Conservation (phyloP, 2,329 filamentous ascomycete species). For the Colletotrichum sp. region DNA sequence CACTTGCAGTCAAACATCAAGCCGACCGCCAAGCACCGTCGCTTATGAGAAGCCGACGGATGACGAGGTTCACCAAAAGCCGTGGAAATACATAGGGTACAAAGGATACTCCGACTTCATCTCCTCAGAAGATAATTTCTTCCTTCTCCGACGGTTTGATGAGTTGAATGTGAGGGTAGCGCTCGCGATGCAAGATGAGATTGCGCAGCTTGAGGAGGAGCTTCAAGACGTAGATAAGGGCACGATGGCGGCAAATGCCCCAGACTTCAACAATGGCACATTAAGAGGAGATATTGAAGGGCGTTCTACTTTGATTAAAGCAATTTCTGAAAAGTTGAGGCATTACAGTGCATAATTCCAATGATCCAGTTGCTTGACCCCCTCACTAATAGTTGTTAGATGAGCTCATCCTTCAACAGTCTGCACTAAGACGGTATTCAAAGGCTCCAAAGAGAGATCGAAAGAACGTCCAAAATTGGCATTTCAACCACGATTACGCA, state of each 20-base stretch:
- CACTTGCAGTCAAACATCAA: not conserved
- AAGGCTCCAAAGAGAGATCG: not conserved
- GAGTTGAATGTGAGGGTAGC: not conserved
- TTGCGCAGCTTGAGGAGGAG: not conserved
- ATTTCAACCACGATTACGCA: not conserved
- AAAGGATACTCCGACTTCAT: not conserved
- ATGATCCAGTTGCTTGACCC: not conserved
- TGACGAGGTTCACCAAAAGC: not conserved
- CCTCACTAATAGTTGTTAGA: not conserved
- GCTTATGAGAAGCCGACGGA: not conserved
- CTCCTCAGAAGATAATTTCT: not conserved
- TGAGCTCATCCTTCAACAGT: not conserved
- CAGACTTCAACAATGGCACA: not conserved
- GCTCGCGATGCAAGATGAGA: not conserved
- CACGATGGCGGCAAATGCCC: not conserved
- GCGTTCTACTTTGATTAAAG: not conserved
- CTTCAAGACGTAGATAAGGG: not conserved
- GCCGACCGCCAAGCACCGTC: not conserved
- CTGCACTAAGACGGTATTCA: not conserved
- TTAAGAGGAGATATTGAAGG: not conserved
- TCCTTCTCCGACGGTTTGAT: not conserved
- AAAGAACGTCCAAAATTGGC: not conserved
- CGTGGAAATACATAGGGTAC: not conserved
- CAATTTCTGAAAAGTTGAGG: not conserved
- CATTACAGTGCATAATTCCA: not conserved